Conservation (phyloP, 2,329 filamentous ascomycete species). For the Beauveria caledonica region DNA sequence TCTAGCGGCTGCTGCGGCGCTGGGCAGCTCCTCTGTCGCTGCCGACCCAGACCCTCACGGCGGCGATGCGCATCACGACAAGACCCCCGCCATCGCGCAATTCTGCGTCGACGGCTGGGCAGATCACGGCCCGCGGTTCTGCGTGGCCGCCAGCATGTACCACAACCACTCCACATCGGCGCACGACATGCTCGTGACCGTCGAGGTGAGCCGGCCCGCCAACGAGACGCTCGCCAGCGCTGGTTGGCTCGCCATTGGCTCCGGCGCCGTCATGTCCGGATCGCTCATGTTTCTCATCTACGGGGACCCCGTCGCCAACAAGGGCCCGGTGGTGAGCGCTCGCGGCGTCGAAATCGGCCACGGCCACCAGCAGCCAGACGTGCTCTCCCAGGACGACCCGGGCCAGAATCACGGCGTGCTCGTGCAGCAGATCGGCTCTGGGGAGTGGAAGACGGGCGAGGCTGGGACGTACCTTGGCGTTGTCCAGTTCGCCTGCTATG, state of each 20-base stretch:
- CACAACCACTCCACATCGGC: slow-evolving; percentile 12
- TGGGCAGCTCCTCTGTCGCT: background rate
- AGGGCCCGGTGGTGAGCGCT: slow-evolving; percentile 9
- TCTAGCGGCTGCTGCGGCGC: background rate
- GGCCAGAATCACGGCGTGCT: background rate
- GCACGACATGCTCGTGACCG: slow-evolving; percentile 11
- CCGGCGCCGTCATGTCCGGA: slow-evolving; percentile 8
- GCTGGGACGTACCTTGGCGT: background rate
- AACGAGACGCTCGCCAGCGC: background rate
- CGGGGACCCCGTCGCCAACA: slow-evolving; percentile 2
- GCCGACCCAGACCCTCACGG: background rate
- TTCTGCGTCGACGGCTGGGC: slow-evolving; percentile 8
- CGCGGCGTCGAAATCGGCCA: slow-evolving; percentile 4
- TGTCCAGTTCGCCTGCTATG: slow-evolving; percentile 4
- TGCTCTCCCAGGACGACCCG: background rate
- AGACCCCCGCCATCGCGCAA: background rate
- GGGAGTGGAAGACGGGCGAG: background rate
- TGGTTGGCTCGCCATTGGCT: slow-evolving; percentile 11
- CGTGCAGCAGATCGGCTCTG: slow-evolving; percentile 5
- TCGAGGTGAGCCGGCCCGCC: slow-evolving; percentile 4
- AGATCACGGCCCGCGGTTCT: slow-evolving; percentile 1
- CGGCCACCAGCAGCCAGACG: background rate
- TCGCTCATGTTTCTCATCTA: slow-evolving; percentile 13
- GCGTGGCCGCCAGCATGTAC: slow-evolving; percentile 9
- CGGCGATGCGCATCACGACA: background rate